phyloP scores from a whole-genome alignment of 1,139 yeast species.

The Meyerozyma carpophila region DNA sequence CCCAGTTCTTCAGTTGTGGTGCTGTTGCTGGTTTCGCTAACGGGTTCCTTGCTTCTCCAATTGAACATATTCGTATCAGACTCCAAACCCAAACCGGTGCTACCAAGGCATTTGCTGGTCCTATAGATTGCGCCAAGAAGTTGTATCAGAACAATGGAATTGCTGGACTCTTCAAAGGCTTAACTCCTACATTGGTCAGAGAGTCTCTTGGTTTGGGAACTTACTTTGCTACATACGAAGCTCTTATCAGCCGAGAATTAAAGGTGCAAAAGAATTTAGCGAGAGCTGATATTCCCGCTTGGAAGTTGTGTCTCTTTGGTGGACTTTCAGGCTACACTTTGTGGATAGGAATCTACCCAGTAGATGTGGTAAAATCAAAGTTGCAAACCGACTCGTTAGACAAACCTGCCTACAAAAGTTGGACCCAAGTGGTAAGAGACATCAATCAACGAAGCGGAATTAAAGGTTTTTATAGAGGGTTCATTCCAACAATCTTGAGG shows the following conservation, averaged over 20 bases:
- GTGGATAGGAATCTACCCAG: slow-evolving; percentile 79
- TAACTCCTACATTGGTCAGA: slow-evolving; percentile 73
- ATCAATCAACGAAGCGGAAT: slow-evolving; percentile 55
- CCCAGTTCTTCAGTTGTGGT: slow-evolving; percentile 75
- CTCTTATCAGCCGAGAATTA: slow-evolving; percentile 64
- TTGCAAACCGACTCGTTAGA: slow-evolving; percentile 74
- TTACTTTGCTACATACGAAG: slow-evolving; percentile 86
- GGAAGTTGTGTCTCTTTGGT: slow-evolving; percentile 77
- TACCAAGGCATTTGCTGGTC: slow-evolving; percentile 56
- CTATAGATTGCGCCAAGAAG: slow-evolving; percentile 69
- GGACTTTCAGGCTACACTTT: slow-evolving; percentile 82
- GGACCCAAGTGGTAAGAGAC: slow-evolving; percentile 51
- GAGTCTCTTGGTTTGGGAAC: slow-evolving; percentile 87
- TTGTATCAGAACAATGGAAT: slow-evolving; percentile 50
- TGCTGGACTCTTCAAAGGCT: slow-evolving; percentile 70
- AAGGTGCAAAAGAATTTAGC: slow-evolving; percentile 24
- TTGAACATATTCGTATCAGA: slow-evolving; percentile 88
- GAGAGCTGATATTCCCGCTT: slow-evolving; percentile 73
- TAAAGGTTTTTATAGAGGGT: slow-evolving; percentile 81
- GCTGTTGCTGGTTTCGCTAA: slow-evolving; percentile 87
- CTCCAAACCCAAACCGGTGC: slow-evolving; percentile 73
- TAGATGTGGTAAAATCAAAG: slow-evolving; percentile 81
- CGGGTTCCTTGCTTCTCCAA: slow-evolving; percentile 83
- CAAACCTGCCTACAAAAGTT: slow-evolving; percentile 41
- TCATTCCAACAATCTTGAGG: slow-evolving; percentile 82